Conservation (phyloP, 225 moss, liverwort and hornwort genomes). For the Pleurozium schreberi region DNA sequence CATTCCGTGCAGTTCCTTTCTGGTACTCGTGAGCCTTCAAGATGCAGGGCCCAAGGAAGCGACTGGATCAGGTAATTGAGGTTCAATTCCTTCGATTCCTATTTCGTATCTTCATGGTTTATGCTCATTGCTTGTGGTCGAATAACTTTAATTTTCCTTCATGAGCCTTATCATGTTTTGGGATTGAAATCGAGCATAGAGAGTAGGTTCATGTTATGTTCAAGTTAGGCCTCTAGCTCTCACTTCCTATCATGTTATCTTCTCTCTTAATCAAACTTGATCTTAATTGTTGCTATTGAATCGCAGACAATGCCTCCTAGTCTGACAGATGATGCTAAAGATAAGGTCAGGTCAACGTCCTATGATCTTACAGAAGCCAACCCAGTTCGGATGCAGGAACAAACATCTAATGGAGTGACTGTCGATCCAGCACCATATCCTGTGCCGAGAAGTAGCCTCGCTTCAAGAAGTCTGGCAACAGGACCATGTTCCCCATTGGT, state of each 20-base stretch:
- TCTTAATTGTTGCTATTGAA: not conserved
- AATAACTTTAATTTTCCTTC: not conserved
- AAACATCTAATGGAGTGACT: not conserved
- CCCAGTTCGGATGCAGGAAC: not conserved
- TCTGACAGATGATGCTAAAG: not conserved
- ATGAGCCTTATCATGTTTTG: not conserved
- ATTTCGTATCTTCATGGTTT: not conserved
- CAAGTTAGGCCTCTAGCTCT: not conserved
- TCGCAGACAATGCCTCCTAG: conserved; percentile 18
- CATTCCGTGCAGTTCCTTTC: not conserved
- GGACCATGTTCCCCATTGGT: not conserved
- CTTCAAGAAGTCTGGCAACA: not conserved
- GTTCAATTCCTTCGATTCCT: not conserved
- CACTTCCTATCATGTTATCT: not conserved
- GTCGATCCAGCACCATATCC: not conserved
- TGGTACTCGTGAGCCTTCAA: not conserved
- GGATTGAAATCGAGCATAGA: not conserved
- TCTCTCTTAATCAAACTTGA: not conserved
- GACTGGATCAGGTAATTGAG: conserved; percentile 29
- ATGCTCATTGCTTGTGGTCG: not conserved
- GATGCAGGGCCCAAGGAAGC: conserved; percentile 37
- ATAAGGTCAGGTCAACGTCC: not conserved
- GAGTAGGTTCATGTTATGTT: not conserved
- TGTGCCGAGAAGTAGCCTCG: not conserved
- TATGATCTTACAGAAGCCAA: not conserved